Conservation (phyloP, 495 filamentous ascomycete species). For the Oleoguttula mirabilis region DNA sequence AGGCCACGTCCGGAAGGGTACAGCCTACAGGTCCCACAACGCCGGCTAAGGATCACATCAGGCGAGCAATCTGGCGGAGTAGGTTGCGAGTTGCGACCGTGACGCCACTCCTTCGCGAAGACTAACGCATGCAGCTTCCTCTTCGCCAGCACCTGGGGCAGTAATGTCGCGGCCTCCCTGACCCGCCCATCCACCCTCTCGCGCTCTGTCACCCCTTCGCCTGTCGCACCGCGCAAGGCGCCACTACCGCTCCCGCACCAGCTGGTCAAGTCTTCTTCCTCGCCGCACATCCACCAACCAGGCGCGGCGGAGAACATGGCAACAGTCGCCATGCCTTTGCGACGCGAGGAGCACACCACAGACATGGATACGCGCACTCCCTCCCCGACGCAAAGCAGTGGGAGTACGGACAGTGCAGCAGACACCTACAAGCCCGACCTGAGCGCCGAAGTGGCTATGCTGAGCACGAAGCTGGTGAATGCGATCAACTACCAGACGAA, state of each 20-base stretch:
- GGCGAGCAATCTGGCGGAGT: not conserved
- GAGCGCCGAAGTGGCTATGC: slow-evolving; percentile 73
- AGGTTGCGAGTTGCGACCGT: too few species aligned
- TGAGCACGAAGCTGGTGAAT: slow-evolving; percentile 91
- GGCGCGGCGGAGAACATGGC: slow-evolving; percentile 5
- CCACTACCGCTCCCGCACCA: not conserved
- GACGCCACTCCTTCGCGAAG: not conserved
- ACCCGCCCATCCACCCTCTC: slow-evolving; percentile 1
- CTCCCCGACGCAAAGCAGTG: slow-evolving; percentile 7
- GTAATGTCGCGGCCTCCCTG: slow-evolving; percentile 2
- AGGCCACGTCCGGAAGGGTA: too few species aligned
- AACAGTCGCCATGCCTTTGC: slow-evolving; percentile 2
- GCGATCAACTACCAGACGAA: slow-evolving; percentile 95
- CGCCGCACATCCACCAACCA: not conserved
- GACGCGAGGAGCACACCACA: slow-evolving; percentile 7
- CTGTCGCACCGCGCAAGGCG: not conserved
- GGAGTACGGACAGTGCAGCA: not conserved
- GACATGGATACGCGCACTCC: slow-evolving; percentile 17
- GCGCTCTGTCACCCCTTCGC: slow-evolving; percentile 8
- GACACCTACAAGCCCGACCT: slow-evolving; percentile 53
- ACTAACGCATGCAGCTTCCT: slow-evolving; percentile 9
- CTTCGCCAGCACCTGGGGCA: slow-evolving; percentile 12
- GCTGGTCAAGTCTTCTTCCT: slow-evolving; percentile 9
- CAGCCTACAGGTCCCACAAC: too few species aligned
- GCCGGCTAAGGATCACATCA: too few species aligned